Evolutionary conservation across 2,329 filamentous ascomycete genomes (phyloP).

Genomic region (Fusarium sp.): DNA sequence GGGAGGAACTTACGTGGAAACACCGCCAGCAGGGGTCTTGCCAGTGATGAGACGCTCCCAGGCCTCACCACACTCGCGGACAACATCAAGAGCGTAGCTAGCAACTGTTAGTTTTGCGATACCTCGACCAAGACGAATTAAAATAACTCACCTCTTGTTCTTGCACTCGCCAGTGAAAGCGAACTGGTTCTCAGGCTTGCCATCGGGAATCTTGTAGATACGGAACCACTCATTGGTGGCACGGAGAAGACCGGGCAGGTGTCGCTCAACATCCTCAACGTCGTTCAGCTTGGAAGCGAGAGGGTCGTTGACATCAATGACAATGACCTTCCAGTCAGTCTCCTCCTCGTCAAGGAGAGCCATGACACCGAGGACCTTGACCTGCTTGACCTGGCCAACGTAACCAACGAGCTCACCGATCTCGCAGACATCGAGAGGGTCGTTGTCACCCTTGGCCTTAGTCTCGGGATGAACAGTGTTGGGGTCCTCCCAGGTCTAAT

Average conservation of each 20-base stretch:
- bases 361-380: conserved; percentile 99
- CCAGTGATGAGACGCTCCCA: conserved; percentile 97
- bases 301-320: conserved; percentile 98
- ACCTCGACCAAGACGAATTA: neutral
- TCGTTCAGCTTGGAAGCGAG: conserved; percentile 97
- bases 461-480: conserved; percentile 96
- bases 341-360: conserved; percentile 98
- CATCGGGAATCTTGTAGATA: conserved; percentile 99
- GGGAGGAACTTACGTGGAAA: conserved; percentile 78
- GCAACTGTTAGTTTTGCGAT: conserved; percentile 24
- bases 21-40: conserved; percentile 81
- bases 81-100: conserved; percentile 93
- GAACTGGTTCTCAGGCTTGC: conserved; percentile 99
- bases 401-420: conserved; percentile 98
- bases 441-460: conserved; percentile 99
- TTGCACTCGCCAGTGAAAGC: conserved; percentile 99
- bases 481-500: conserved; percentile 98
- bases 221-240: conserved; percentile 99
- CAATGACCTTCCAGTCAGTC: conserved; percentile 99
- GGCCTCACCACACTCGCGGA: conserved; percentile 95
- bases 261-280: conserved; percentile 98
- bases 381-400: conserved; percentile 97
- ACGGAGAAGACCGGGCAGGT: conserved; percentile 94
- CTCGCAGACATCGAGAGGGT: conserved; percentile 99
- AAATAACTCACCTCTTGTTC: conserved; percentile 85